These are phyloP conservation scores for Plasmodium blacklocki DNA, from an alignment of 169 alveolate genomes.

Conservation along the genomic window DNA sequence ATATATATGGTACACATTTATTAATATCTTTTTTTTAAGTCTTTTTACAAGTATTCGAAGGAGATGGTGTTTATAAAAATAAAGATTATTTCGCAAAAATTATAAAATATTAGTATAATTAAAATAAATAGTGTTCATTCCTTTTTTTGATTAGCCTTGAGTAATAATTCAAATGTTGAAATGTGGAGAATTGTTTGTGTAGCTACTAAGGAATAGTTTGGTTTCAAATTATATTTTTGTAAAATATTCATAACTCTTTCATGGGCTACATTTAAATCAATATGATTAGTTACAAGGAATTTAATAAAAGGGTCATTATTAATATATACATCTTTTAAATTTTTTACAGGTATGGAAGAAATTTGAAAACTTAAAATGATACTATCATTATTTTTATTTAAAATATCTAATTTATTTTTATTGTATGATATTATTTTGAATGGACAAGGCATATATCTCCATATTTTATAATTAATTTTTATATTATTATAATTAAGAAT, in stretches of 20 bases:
- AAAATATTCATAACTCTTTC: slow-evolving; percentile 53
- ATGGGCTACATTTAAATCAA: slow-evolving; percentile 71
- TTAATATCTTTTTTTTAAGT: too few relatives aligned
- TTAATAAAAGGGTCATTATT: slow-evolving; percentile 53
- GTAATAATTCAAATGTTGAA: slow-evolving; percentile 35
- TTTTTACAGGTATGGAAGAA: slow-evolving; percentile 37
- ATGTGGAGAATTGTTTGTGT: slow-evolving; percentile 52
- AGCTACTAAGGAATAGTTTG: slow-evolving; percentile 73
- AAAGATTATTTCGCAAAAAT: neutral
- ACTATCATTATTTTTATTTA: slow-evolving; percentile 17
- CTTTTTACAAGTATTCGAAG: too few relatives aligned
- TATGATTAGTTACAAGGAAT: slow-evolving; percentile 48
- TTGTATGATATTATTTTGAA: slow-evolving; percentile 13
- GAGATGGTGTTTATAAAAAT: neutral
- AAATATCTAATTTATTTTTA: slow-evolving; percentile 7
- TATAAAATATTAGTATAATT: too few relatives aligned
- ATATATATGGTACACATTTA: too few relatives aligned
- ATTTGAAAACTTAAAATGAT: slow-evolving; percentile 36
- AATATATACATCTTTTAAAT: slow-evolving; percentile 64
- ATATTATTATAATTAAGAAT: slow-evolving; percentile 15
- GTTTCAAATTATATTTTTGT: slow-evolving; percentile 40
- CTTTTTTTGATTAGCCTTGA: neutral
- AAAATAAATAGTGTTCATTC: neutral
- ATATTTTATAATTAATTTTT: slow-evolving; percentile 29
- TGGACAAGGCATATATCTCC: slow-evolving; percentile 76